A percentile compares a stretch with the other conserved stretches of the same genome.
Evolutionary conservation across 352 stramenopile genomes (phyloP).

Genomic region (Globisporangium iwayamae): DNA sequence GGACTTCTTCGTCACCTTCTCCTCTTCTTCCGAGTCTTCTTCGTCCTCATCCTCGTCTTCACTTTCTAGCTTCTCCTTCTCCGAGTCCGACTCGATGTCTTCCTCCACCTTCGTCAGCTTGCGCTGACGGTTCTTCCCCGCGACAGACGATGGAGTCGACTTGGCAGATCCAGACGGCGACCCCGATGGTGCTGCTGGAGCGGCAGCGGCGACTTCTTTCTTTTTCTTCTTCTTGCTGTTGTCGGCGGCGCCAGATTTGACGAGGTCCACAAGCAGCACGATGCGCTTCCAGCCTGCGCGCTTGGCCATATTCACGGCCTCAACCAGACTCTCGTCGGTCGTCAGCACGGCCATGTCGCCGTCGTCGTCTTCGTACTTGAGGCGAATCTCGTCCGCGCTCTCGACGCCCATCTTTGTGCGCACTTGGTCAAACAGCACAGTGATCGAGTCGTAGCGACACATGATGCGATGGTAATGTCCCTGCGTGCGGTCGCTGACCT

Average conservation of each 20-base stretch:
- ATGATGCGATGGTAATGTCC: conserved; percentile 86
- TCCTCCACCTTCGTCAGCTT: conserved; percentile 83
- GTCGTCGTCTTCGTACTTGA: conserved; percentile 89
- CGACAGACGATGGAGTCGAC: conserved; percentile 30
- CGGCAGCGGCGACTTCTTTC: neutral
- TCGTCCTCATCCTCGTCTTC: conserved; percentile 29
- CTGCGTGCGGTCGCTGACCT: conserved; percentile 77
- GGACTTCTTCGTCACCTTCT: conserved; percentile 41
- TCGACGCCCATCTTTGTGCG: conserved; percentile 75
- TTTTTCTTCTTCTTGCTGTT: conserved; percentile 12
- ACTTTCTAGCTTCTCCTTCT: conserved; percentile 35
- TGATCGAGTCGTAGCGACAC: conserved; percentile 71
- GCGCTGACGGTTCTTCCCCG: conserved; percentile 27
- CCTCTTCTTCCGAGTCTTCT: conserved; percentile 36
- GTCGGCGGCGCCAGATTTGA: conserved; percentile 33
- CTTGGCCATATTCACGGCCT: conserved; percentile 85
- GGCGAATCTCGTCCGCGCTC: conserved; percentile 50
- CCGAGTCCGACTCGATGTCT: conserved; percentile 43
- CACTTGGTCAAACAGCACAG: conserved; percentile 70
- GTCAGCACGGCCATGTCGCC: conserved; percentile 81
- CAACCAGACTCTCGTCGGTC: conserved; percentile 80
- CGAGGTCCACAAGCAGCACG: conserved; percentile 75
- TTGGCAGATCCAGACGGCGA: conserved; percentile 26
- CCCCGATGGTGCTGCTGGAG: neutral
- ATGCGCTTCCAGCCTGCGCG: conserved; percentile 83